phyloP scores from a whole-genome alignment of 768 basidiomycete species.

The Suillus lakei region DNA sequence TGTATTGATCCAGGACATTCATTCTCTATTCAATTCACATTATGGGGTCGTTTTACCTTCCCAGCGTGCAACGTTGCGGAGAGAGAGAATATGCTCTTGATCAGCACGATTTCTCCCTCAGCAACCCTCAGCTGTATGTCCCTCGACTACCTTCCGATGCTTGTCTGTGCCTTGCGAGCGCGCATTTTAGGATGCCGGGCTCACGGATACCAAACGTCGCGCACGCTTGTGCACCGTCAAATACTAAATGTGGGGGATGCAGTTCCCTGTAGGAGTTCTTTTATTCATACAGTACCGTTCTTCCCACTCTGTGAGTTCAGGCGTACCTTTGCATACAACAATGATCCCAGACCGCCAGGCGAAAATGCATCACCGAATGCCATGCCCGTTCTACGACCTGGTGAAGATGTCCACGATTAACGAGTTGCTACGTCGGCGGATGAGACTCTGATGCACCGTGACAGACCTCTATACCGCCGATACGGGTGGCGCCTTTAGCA shows the following conservation, averaged over 20 bases:
- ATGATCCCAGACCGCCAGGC: neutral
- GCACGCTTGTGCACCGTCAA: neutral
- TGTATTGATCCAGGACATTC: slow-evolving; percentile 1
- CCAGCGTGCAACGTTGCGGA: neutral
- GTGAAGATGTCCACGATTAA: neutral
- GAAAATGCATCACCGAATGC: neutral
- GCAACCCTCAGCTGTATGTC: too few species aligned
- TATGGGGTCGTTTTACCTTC: neutral
- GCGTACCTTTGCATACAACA: neutral
- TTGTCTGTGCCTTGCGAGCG: too few species aligned
- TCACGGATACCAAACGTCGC: too few species aligned
- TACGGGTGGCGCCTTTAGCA: neutral
- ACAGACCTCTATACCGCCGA: neutral
- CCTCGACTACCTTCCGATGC: too few species aligned
- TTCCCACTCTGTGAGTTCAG: neutral
- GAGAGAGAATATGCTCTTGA: too few species aligned
- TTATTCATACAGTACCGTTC: too few species aligned
- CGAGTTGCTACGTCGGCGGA: neutral
- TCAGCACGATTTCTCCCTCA: neutral
- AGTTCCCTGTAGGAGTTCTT: too few species aligned
- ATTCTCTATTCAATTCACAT: neutral
- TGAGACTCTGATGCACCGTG: neutral
- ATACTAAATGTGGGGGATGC: neutral
- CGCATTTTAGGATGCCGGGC: too few species aligned
- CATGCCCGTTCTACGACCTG: neutral